A percentile compares a stretch with the other conserved stretches of the same genome.
These are phyloP conservation scores for Boletus subcaerulescens DNA, from an alignment of 768 basidiomycete species.

Conservation along the genomic window DNA sequence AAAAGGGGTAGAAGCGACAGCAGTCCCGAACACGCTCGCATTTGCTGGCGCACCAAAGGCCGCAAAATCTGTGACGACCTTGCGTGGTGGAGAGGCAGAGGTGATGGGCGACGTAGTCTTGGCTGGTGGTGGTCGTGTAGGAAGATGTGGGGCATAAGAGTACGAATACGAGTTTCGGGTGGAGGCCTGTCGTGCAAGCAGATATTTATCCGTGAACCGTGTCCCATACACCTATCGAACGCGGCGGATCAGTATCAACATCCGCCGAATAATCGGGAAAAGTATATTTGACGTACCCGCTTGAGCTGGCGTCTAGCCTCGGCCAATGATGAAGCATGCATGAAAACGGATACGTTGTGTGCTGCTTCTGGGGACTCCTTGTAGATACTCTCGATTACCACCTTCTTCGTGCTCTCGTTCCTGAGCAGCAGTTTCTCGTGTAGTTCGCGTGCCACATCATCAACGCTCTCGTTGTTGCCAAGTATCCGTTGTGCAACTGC, in stretches of 20 bases:
- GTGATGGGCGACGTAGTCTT: conserved; percentile 31
- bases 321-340: conserved; percentile 60
- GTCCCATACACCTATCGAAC: conserved; percentile 78
- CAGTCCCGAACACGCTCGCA: conserved; percentile 80
- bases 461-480: conserved; percentile 91
- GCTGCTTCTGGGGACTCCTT: conserved; percentile 83
- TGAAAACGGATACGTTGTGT: conserved; percentile 89
- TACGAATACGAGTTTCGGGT: conserved; percentile 53
- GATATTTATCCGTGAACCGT: conserved; percentile 95
- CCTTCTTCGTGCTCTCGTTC: conserved; percentile 96
- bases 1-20: conserved; percentile 78
- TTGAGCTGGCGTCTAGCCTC: conserved; percentile 78
- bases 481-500: conserved; percentile 92
- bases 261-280: neutral
- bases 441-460: conserved; percentile 92
- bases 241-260: conserved; percentile 6
- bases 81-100: conserved; percentile 71
- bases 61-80: conserved; percentile 86
- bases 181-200: conserved; percentile 64
- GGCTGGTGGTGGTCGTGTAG: conserved; percentile 40
- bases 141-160: conserved; percentile 49
- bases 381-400: conserved; percentile 95
- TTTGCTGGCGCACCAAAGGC: conserved; percentile 75
- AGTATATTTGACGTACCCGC: conserved; percentile 49
- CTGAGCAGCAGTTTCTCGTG: conserved; percentile 88